These are phyloP conservation scores for Pleurotus eryngii DNA, from an alignment of 768 basidiomycete genomes.

Conservation along the genomic window DNA sequence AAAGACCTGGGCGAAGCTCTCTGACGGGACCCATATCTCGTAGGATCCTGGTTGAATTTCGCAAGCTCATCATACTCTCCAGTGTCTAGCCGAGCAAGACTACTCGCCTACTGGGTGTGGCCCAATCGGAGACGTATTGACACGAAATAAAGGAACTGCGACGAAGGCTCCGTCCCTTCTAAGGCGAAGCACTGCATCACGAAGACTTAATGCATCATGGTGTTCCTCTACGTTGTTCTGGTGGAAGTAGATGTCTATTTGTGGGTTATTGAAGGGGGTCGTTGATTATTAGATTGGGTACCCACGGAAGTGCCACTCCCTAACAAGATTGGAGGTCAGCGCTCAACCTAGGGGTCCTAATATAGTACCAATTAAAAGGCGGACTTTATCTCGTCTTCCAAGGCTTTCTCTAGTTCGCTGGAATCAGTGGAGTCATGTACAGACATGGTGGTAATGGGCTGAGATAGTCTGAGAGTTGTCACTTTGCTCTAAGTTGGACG, in stretches of 20 bases:
- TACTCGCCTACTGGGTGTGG: constrained; percentile 73
- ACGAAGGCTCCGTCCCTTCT: constrained; percentile 76
- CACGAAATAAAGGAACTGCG: constrained; percentile 71
- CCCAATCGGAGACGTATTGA: constrained; percentile 66
- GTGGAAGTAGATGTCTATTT: constrained; percentile 74
- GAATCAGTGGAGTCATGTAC: too few relatives aligned
- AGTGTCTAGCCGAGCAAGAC: neutral
- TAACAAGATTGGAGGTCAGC: constrained; percentile 18
- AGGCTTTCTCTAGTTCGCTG: constrained; percentile 49
- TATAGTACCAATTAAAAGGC: constrained; percentile 6
- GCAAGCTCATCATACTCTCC: neutral
- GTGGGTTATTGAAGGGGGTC: neutral
- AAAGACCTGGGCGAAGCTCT: constrained; percentile 73
- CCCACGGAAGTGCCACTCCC: constrained; percentile 82
- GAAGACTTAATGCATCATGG: constrained; percentile 60
- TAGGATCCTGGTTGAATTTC: constrained; percentile 55
- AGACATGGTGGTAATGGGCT: too few relatives aligned
- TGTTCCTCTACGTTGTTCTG: constrained; percentile 62
- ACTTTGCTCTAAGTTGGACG: neutral
- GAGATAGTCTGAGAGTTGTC: neutral
- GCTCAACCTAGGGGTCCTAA: too few relatives aligned
- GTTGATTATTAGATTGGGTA: constrained; percentile 7
- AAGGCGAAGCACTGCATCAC: constrained; percentile 68
- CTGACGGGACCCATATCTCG: constrained; percentile 76
- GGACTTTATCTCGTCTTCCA: constrained; percentile 63